Base-by-base conservation (phyloP, 768 basidiomycete species). In the Cyclocybe cylindracea region DNA sequence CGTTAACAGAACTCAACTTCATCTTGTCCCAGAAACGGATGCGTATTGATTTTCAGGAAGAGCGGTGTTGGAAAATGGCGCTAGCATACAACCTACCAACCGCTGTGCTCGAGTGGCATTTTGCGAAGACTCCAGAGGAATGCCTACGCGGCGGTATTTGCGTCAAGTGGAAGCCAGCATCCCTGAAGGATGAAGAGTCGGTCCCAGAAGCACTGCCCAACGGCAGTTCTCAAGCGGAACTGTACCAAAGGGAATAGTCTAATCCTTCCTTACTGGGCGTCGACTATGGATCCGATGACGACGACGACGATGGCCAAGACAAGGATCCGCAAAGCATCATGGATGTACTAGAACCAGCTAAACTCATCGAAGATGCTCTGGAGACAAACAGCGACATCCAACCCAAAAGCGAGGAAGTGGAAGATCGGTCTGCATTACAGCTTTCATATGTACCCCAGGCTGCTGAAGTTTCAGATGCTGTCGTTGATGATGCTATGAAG, bases 31-130 rank as follows among this genome's bases (percentile, higher is more conserved):
- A 94, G 95, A 92, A 89, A 82, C 98, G 97, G 97, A 88, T 99
- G 83, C 89, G 92, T 24, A 82, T 83, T 35, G 97, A 99, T 66
- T 98, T 97, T 59, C 85, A 90, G 14, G 95, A 98, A 68, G 97
- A 99, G 64, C 79, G 90, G 37, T 84, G 80, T 60, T 98, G 94
- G 94, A 98, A 98, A 67, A 71, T 89, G 39, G 86, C 87, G 2
- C 65, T 91, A 24, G 96, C 97, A 0, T 88, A 86, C 64, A 86
- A 86, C 52, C 68, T 99, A 29, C 89, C 92, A 1, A 84, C 83
- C 31, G 82, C 91, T 19, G 87, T 94, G 16, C 78, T 91, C 6
- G 88, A 93, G 60, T 99, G 94, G 93, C 92, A 96, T 65, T 77
- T 80, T 46, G 85, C 88, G 18, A 79, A 76, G 9, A 76, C 77